Evolutionary conservation across 192 early-diverging fungal genomes (phyloP), one percentile per base, ranked within the genome.

Genomic region (Geranomyces michiganensis): DNA sequence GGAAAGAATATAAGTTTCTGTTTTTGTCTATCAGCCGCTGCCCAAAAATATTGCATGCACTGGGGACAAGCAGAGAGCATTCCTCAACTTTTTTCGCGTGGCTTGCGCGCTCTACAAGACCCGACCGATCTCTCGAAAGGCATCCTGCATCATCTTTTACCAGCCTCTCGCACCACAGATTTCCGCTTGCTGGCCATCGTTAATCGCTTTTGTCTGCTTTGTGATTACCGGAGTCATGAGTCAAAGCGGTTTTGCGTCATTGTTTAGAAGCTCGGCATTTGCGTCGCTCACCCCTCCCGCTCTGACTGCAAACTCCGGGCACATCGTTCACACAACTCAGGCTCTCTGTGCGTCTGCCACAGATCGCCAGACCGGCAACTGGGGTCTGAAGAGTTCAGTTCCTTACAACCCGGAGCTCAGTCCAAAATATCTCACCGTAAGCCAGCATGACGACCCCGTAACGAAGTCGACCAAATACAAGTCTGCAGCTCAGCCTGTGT

Each of bases 321-420:
- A 24, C n/a, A 4, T 53, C 51, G n/a, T 53, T 7, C 51, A 53
- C 51, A 53, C 51, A 8, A 60, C 9, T 8, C 68, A 70, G 68
- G 68, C 58, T 12, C 30, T 70, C 17, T 29, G 29, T 31, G 58
- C 68, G 8, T 56, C 55, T 19, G 0, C 1, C 21, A 0, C 51
- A 13, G 33, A 58, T 12, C 30, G 68, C 14, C 2, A 6, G 1
- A 26, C 14, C 0, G 68, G 68, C 12, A 70, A 70, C 68, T 70
- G 68, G 68, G 68, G 68, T 45, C 44, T 70, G 32, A 70, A 70
- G 43, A 24, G 43, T 10, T 30, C 48, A 29, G 56, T 70, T n/a
- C 68, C 68, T 22, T 45, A n/a, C 22, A 24, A 61, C 29, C 15
- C 17, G 27, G 31, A 26, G 15, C n/a, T 19, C 7, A 22, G 30